Percentiles rank a stretch among this genome's conserved stretches.
phyloP scores from a whole-genome alignment of 2,329 filamentous ascomycete species.

The Arthroderma sp. region DNA sequence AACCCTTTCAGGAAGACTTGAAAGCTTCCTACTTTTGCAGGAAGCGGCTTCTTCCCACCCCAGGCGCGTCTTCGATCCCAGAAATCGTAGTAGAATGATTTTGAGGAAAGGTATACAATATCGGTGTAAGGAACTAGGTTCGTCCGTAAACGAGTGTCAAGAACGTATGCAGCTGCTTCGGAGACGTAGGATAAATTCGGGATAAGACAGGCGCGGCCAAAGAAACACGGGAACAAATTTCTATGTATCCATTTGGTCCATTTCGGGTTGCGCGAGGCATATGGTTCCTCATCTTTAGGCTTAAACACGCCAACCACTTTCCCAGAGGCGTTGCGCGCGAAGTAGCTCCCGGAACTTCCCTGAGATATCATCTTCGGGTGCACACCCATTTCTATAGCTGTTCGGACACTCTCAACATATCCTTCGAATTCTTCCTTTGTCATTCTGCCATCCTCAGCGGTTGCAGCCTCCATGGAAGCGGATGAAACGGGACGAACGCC shows the following conservation, averaged over 20 bases:
- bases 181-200: conserved; percentile 96
- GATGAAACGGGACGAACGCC: conserved; percentile 68
- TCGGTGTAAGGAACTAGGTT: conserved; percentile 94
- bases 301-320: conserved; percentile 98
- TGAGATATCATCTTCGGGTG: conserved; percentile 95
- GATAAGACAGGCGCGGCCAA: conserved; percentile 87
- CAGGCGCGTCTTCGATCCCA: conserved; percentile 87
- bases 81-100: conserved; percentile 95
- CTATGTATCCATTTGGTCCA: conserved; percentile 99
- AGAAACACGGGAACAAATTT: conserved; percentile 94
- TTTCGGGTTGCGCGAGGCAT: conserved; percentile 91
- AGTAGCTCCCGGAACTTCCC: conserved; percentile 95
- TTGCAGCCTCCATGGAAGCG: conserved; percentile 52
- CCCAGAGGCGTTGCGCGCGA: conserved; percentile 78
- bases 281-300: conserved; percentile 96
- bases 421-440: conserved; percentile 72
- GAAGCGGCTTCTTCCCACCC: conserved; percentile 72
- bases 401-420: conserved; percentile 76
- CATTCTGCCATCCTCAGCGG: conserved; percentile 48
- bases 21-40: conserved; percentile 86
- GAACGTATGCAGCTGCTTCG: conserved; percentile 89
- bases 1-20: conserved; percentile 95
- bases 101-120: conserved; percentile 84
- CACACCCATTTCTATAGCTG: conserved; percentile 77
- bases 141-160: conserved; percentile 79